These are phyloP conservation scores for Cornus controversa DNA, from an alignment of 148 eudicot genomes.

Conservation along the genomic window DNA sequence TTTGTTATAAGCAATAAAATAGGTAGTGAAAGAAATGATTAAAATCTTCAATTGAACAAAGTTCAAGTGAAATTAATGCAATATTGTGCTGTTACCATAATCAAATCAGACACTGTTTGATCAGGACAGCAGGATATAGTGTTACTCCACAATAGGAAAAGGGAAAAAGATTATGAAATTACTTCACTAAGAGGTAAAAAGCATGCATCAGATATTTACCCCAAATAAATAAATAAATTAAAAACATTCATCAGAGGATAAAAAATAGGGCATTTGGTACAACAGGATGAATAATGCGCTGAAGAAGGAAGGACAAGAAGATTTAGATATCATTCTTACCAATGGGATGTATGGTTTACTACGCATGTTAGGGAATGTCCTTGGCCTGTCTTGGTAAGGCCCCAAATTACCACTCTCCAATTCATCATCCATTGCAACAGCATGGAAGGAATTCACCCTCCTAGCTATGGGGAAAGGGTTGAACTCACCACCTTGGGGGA, in stretches of 20 bases:
- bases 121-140: not conserved
- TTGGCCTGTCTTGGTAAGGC: slow-evolving; percentile 75
- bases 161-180: not conserved
- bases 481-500: slow-evolving; percentile 75
- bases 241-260: not conserved
- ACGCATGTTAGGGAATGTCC: slow-evolving; percentile 92
- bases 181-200: not conserved
- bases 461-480: slow-evolving; percentile 59
- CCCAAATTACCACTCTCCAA: slow-evolving; percentile 78
- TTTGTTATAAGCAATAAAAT: not conserved
- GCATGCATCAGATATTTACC: not conserved
- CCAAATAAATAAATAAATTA: too few relatives aligned
- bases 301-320: slow-evolving; percentile 6
- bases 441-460: slow-evolving; percentile 67
- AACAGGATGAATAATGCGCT: not conserved
- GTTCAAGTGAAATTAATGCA: not conserved
- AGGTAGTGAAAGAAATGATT: not conserved
- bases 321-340: slow-evolving; percentile 42
- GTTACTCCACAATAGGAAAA: not conserved
- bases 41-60: not conserved
- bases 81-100: not conserved
- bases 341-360: slow-evolving; percentile 76
- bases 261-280: not conserved
- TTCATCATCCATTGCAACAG: slow-evolving; percentile 76
- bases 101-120: not conserved